phyloP scores from a whole-genome alignment of 2,329 filamentous ascomycete genomes.

The Botrytis pseudocinerea region DNA sequence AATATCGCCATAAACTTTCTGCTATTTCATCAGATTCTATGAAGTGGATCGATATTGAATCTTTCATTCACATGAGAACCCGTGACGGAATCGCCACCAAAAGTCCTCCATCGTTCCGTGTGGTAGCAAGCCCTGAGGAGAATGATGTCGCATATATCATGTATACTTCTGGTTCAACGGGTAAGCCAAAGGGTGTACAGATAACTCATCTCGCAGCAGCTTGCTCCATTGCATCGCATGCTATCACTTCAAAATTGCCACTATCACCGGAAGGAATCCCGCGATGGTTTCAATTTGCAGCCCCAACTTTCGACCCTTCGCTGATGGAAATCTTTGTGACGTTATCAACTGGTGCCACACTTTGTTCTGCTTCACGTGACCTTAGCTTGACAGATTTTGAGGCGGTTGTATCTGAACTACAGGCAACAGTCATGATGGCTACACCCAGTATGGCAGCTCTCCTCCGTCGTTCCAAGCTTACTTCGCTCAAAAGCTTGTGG shows the following conservation, averaged over 20 bases:
- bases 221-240: constrained; percentile 21
- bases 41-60: constrained; percentile 15
- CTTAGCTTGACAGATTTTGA: constrained; percentile 13
- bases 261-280: constrained; percentile 6
- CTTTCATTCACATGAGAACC: constrained; percentile 6
- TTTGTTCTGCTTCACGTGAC: constrained; percentile 16
- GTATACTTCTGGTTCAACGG: constrained; percentile 27
- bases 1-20: neutral
- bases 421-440: constrained; percentile 19
- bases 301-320: constrained; percentile 32
- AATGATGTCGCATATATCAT: constrained; percentile 23
- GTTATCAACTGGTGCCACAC: constrained; percentile 5
- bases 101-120: neutral
- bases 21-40: neutral
- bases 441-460: constrained; percentile 16
- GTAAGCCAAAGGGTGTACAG: constrained; percentile 41
- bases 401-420: constrained; percentile 9
- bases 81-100: neutral
- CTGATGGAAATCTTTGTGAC: constrained; percentile 40
- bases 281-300: constrained; percentile 6
- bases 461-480: constrained; percentile 5
- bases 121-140: neutral
- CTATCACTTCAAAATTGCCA: constrained; percentile 2
- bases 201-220: constrained; percentile 31
- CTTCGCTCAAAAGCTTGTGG: constrained; percentile 7